These are phyloP conservation scores for Alternaria atra DNA, from an alignment of 2,329 filamentous ascomycete species.

Conservation along the genomic window DNA sequence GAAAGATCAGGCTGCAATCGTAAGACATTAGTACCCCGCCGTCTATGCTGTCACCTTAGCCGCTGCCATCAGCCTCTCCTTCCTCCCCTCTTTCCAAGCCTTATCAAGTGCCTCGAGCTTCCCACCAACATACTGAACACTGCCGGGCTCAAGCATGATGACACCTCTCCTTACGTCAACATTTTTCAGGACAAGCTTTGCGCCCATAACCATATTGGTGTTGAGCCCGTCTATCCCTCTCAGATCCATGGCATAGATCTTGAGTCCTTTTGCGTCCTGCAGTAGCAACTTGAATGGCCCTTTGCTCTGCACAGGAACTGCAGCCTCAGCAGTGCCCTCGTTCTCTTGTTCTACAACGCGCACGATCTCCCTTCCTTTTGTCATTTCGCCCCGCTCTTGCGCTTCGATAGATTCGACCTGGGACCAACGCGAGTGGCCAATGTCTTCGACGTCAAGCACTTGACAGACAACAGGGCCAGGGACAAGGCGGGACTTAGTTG, in stretches of 20 bases:
- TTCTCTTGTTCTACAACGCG: slow-evolving; percentile 68
- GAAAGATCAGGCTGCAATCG: neutral
- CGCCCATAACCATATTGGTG: slow-evolving; percentile 76
- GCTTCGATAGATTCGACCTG: slow-evolving; percentile 85
- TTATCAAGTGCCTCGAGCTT: slow-evolving; percentile 84
- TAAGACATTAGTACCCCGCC: neutral
- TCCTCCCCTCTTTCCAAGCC: slow-evolving; percentile 76
- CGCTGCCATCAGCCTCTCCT: slow-evolving; percentile 72
- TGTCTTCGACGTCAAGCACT: slow-evolving; percentile 85
- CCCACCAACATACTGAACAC: slow-evolving; percentile 79
- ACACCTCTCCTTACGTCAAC: slow-evolving; percentile 77
- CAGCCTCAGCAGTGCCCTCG: slow-evolving; percentile 45
- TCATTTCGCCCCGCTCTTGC: slow-evolving; percentile 75
- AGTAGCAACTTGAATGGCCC: slow-evolving; percentile 84
- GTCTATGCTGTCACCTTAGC: slow-evolving; percentile 46
- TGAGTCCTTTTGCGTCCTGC: slow-evolving; percentile 76
- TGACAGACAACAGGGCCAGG: slow-evolving; percentile 75
- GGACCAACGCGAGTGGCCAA: slow-evolving; percentile 81
- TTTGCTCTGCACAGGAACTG: slow-evolving; percentile 39
- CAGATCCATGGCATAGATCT: slow-evolving; percentile 77
- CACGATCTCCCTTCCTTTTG: slow-evolving; percentile 81
- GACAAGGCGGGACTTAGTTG: slow-evolving; percentile 66
- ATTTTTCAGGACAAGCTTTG: slow-evolving; percentile 77
- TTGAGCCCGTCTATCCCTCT: slow-evolving; percentile 70
- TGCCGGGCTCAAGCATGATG: slow-evolving; percentile 76